Conservation (phyloP, 768 basidiomycete genomes). For the Tulasnella calospora region DNA sequence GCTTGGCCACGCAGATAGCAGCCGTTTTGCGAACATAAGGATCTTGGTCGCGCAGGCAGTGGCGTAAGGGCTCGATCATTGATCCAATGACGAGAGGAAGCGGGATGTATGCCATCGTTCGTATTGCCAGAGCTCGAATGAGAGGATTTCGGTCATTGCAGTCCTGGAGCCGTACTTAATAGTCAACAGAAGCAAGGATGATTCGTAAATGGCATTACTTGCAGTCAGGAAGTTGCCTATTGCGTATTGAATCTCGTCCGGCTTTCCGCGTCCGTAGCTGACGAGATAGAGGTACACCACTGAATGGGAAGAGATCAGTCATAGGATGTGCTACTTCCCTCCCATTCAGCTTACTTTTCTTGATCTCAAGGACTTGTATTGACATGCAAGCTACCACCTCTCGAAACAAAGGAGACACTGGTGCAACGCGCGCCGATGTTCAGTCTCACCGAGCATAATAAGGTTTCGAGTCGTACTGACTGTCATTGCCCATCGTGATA, state of each 20-base stretch:
- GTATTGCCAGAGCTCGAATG: constrained; percentile 92
- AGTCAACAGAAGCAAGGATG: background rate
- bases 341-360: constrained; percentile 70
- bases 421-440: constrained; percentile 32
- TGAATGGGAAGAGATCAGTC: constrained; percentile 35
- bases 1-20: constrained; percentile 93
- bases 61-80: constrained; percentile 82
- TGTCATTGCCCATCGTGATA: constrained; percentile 99
- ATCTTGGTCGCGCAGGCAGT: constrained; percentile 88
- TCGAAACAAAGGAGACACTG: constrained; percentile 92
- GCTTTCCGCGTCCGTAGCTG: constrained; percentile 90
- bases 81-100: constrained; percentile 82
- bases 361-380: constrained; percentile 94
- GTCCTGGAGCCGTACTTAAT: constrained; percentile 53
- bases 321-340: background rate
- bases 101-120: constrained; percentile 99
- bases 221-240: constrained; percentile 89
- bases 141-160: constrained; percentile 94
- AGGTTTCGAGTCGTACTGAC: constrained; percentile 50
- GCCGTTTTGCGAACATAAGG: constrained; percentile 99
- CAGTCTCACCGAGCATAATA: constrained; percentile 27
- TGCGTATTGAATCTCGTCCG: constrained; percentile 88
- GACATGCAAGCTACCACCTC: constrained; percentile 92
- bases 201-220: constrained; percentile 29
- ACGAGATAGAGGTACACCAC: constrained; percentile 98